Conservation (phyloP, 805 yeast species). For the Scheffersomyces lignosus region DNA sequence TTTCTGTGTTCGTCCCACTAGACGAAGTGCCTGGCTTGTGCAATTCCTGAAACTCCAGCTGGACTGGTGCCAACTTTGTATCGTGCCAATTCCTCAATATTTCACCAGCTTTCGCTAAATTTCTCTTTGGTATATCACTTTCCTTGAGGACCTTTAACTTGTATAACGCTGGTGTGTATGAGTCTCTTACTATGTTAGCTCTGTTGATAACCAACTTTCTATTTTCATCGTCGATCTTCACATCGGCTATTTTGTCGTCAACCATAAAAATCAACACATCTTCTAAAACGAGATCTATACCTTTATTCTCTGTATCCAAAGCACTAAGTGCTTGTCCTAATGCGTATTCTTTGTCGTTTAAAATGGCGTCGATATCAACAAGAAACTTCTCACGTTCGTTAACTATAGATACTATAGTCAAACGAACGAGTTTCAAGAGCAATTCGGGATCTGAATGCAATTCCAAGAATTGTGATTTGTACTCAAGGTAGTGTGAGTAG, state of each 20-base stretch:
- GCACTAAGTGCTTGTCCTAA: conserved; percentile 12
- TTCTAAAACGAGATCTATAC: conserved; percentile 13
- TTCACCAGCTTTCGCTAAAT: conserved; percentile 16
- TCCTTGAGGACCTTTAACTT: conserved; percentile 23
- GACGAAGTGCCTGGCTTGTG: not conserved
- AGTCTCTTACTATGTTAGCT: conserved; percentile 28
- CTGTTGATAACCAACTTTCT: conserved; percentile 15
- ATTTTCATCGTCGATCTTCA: conserved; percentile 28
- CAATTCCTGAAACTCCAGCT: conserved; percentile 6
- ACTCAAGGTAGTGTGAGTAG: conserved; percentile 20
- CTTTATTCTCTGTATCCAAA: conserved; percentile 1
- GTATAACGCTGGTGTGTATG: conserved; percentile 23
- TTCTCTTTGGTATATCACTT: conserved; percentile 20
- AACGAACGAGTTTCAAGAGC: conserved; percentile 23
- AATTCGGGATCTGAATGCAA: conserved; percentile 12
- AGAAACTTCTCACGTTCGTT: conserved; percentile 19
- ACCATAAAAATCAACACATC: conserved; percentile 23
- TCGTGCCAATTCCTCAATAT: conserved; percentile 25
- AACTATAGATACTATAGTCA: conserved; percentile 25
- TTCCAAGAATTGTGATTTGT: conserved; percentile 11
- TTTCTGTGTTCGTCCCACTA: too few relatives aligned
- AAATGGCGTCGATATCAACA: conserved; percentile 11
- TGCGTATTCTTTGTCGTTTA: conserved; percentile 13
- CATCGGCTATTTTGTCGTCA: conserved; percentile 21
- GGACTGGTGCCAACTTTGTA: conserved; percentile 11